Evolutionary conservation across 176 grass and related monocot species (phyloP).

Genomic region (Tillandsia fasciculata): DNA sequence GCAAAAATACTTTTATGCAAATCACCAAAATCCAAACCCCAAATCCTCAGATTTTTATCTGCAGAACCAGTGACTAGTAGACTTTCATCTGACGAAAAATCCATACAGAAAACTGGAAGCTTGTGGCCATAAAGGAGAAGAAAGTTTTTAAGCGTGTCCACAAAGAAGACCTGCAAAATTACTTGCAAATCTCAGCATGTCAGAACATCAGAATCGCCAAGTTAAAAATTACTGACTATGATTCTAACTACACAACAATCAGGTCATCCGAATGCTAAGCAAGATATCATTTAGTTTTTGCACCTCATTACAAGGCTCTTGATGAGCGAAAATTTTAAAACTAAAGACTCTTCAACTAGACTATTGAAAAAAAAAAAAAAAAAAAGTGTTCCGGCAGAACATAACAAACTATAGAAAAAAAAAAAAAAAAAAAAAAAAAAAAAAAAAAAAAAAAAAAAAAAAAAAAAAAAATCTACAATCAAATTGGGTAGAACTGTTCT

Average conservation of each 20-base stretch:
- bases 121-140: slow-evolving; percentile 78
- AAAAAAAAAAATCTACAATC: no score
- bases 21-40: slow-evolving; percentile 97
- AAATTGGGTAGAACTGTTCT: no score
- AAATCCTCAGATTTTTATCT: slow-evolving; percentile 95
- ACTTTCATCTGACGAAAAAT: slow-evolving; percentile 82
- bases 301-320: no score
- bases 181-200: slow-evolving; percentile 11
- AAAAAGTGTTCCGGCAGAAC: no score
- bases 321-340: no score
- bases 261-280: no score
- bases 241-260: background rate
- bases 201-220: slow-evolving; percentile 3
- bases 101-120: slow-evolving; percentile 94
- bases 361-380: no score
- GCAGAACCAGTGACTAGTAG: slow-evolving; percentile 88
- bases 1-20: slow-evolving; percentile 86
- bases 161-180: slow-evolving; percentile 62
- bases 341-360: no score
- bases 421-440: no score
- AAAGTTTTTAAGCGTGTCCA: slow-evolving; percentile 69
- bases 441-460: no score
- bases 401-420: no score
- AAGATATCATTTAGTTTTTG: no score
- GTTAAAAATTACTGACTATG: slow-evolving; percentile 6